These are phyloP conservation scores for Talaromyces marneffei DNA, from an alignment of 2,329 filamentous ascomycete species.

Conservation along the genomic window DNA sequence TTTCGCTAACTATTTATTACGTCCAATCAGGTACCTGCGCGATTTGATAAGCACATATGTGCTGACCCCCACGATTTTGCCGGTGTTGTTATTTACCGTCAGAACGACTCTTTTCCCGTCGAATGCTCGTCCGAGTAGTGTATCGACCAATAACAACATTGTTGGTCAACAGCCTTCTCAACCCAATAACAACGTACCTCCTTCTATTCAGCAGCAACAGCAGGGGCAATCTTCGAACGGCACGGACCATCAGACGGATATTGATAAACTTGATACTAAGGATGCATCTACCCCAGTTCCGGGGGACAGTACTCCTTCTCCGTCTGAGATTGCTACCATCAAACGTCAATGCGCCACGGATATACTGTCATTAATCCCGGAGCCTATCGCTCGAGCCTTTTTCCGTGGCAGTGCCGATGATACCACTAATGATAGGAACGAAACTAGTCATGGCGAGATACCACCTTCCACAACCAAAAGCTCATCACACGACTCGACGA, in stretches of 20 bases:
- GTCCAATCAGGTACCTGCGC: conserved; percentile 37
- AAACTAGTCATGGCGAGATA: neutral
- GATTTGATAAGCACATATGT: conserved; percentile 53
- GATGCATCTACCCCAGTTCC: neutral
- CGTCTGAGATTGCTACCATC: conserved; percentile 10
- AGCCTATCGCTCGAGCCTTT: conserved; percentile 38
- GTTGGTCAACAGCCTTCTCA: conserved; percentile 9
- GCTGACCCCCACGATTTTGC: conserved; percentile 59
- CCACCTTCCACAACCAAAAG: conserved; percentile 8
- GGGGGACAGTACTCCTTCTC: conserved; percentile 1
- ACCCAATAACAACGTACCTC: conserved; percentile 15
- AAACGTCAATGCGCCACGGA: conserved; percentile 41
- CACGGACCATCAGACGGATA: conserved; percentile 1
- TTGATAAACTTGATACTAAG: neutral
- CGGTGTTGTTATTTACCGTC: conserved; percentile 54
- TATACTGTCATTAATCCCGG: conserved; percentile 39
- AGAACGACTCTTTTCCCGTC: conserved; percentile 81
- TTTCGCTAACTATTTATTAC: conserved; percentile 1
- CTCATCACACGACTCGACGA: neutral
- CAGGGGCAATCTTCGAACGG: neutral
- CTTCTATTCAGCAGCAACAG: conserved; percentile 16
- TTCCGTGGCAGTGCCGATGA: conserved; percentile 31
- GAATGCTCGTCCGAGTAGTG: conserved; percentile 61
- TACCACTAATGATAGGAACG: conserved; percentile 1
- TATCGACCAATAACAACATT: conserved; percentile 30